Evolutionary conservation across 768 basidiomycete genomes (phyloP), one percentile per base, ranked within the genome.

Genomic region (Tylopilus rubrobrunneus): DNA sequence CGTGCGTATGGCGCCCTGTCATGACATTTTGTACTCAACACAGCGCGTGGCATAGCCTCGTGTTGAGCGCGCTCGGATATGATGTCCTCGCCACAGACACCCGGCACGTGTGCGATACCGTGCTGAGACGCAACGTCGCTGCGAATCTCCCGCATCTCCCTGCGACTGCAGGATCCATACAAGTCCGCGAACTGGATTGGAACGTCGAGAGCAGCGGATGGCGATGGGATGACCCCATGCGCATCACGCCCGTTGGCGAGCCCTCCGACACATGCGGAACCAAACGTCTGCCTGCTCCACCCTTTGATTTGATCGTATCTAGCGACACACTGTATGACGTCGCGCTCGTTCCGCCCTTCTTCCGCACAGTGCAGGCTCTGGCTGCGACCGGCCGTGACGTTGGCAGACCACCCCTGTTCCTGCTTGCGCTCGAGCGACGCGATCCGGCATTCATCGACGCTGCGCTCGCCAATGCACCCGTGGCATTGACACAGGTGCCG

Each of bases 291-390:
- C 73, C 82, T 14, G 59, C 60, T 17, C 80, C 84, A 8, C 84
- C 84, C 1, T 88, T 86, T 73, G 85, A 91, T 69, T 75, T 92
- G 60, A 84, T 97, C 58, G 67, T 88, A 49, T 83, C 90, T 11
- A 85, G 92, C 49, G 93, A 96, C 69, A 95, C 93, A 0, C 72
- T 94, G 37, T 95, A 93, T 67, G 66, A 75, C 27, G 62, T 75
- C 3, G 71, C 78, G 4, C 83, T 94, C 44, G 69, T 85, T 33
- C 64, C 75, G 15, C 92, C 89, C 0, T 81, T 95, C 47, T 78
- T 93, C 25, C 78, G 82, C 50, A 82, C 90, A 17, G 68, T 93
- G 5, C 78, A 78, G 37, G 72, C 74, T 23, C 71, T 91, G 19
- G 79, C 77, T 64, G 67, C 61, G 7, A 27, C 51, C 27, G 40